Evolutionary conservation across 2,329 filamentous ascomycete genomes (phyloP), one percentile per base, ranked within the genome.

Genomic region (Aplosporella prunicola): DNA sequence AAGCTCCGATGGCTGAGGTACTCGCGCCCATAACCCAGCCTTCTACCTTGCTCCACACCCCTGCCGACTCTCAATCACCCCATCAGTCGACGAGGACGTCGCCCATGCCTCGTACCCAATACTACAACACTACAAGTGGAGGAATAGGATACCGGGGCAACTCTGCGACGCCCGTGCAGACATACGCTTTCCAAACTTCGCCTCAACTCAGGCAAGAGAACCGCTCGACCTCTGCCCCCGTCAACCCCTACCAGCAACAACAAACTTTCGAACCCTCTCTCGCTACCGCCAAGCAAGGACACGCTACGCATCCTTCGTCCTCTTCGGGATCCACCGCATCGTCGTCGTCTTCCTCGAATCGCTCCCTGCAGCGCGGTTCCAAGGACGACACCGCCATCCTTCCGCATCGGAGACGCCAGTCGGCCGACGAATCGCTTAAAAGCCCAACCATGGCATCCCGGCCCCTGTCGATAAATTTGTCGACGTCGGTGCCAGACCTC

Each of bases 151-250:
- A 67, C 47, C 55, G 65, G 42, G 60, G 61, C 43, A 56, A 58
- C 10, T 55, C 58, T 11, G 49, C 63, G 22, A 55, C 63, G 23
- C 65, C 66, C 28, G 65, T 68, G 49, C 63, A 67, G 46, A 63
- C 66, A 4, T 70, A 69, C 49, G 66, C 66, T 28, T 70, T 69
- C 47, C 63, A 64, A 41, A 56, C 58, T 42, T 68, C 66, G 24
- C 72, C 74, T 39, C 67, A 72, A 50, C 60, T 76, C 44, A 67
- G 71, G 39, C 62, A 69, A 45, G 74, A 79, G 45, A 67, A 66
- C 48, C 68, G 72, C 50, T 68, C 71, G 14, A 61, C 61, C 20
- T 74, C 74, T 41, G 66, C 70, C 40, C 71, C 74, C 7, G 59
- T 59, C 10, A 56, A 61, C 36, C 58, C 65, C 32, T 67, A 68